Percentiles rank a stretch among this genome's conserved stretches.
These are phyloP conservation scores for Fraxinus albicans DNA, from an alignment of 305 asterid genomes.

Conservation along the genomic window DNA sequence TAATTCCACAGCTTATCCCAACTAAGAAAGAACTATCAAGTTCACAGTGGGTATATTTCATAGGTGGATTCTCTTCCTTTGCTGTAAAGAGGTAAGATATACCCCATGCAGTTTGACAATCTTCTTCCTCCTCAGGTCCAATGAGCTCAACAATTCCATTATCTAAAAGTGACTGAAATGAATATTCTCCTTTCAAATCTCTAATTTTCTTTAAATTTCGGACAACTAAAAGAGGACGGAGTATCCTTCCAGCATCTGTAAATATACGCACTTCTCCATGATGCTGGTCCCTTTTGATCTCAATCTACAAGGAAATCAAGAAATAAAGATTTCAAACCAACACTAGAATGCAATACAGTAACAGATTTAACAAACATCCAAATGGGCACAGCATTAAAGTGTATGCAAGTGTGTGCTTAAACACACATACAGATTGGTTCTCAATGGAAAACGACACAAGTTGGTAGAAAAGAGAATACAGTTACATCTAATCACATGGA, in stretches of 20 bases:
- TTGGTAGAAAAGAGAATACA: neutral
- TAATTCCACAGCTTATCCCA: conserved; percentile 85
- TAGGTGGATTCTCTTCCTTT: conserved; percentile 53
- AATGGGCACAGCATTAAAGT: neutral
- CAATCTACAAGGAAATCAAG: conserved; percentile 52
- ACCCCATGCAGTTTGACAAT: conserved; percentile 86
- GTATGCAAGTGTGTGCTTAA: neutral
- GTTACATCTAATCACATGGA: neutral
- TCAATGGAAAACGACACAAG: neutral
- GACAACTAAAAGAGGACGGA: conserved; percentile 88
- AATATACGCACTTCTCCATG: conserved; percentile 78
- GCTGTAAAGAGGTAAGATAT: conserved; percentile 55
- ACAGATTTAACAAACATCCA: neutral
- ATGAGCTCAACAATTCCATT: conserved; percentile 74
- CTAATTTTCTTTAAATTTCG: conserved; percentile 59
- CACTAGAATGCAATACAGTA: neutral
- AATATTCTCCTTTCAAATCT: conserved; percentile 54
- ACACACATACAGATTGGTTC: neutral
- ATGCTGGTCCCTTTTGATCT: conserved; percentile 69
- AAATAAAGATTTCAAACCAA: neutral
- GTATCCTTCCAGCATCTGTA: conserved; percentile 91
- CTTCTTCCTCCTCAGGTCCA: conserved; percentile 97
- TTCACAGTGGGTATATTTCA: conserved; percentile 80
- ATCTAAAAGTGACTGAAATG: conserved; percentile 62
- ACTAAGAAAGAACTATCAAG: conserved; percentile 75